Conservation (phyloP, 1,284 basidiomycete species). For the Leccinum griseonigrum region DNA sequence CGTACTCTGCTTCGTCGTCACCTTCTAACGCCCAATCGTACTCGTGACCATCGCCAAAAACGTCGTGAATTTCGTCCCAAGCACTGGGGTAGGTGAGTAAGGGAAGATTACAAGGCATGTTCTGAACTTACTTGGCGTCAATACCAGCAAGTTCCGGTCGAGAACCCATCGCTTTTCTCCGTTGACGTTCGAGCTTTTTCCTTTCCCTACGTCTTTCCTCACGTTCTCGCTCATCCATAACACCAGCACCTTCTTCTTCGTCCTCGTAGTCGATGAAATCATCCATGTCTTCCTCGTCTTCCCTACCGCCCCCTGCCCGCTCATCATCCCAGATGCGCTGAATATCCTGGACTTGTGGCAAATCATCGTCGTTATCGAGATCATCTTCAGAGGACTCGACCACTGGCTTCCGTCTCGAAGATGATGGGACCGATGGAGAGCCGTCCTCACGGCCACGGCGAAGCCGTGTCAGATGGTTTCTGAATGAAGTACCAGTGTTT, state of each 20-base stretch:
- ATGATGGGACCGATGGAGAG: conserved; percentile 61
- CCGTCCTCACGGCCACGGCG: conserved; percentile 69
- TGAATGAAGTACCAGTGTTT: conserved; percentile 82
- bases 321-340: conserved; percentile 87
- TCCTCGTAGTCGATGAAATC: conserved; percentile 95
- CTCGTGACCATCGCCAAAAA: conserved; percentile 96
- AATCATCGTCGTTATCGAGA: conserved; percentile 58
- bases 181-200: conserved; percentile 62
- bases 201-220: conserved; percentile 71
- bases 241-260: conserved; percentile 70
- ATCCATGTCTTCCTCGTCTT: conserved; percentile 76
- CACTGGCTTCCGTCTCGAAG: conserved; percentile 55
- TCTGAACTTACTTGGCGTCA: conserved; percentile 70
- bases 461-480: conserved; percentile 67
- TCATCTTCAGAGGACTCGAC: conserved; percentile 74
- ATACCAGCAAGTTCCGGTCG: conserved; percentile 83
- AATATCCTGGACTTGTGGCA: conserved; percentile 64
- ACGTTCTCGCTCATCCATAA: conserved; percentile 70
- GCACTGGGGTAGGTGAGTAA: conserved; percentile 54
- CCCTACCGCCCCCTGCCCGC: conserved; percentile 54
- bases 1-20: conserved; percentile 65
- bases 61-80: conserved; percentile 96
- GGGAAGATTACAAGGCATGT: conserved; percentile 13
- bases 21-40: conserved; percentile 92
- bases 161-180: conserved; percentile 57